Base-by-base conservation (phyloP, 805 yeast species). In the Debaryomyces hansenii region DNA sequence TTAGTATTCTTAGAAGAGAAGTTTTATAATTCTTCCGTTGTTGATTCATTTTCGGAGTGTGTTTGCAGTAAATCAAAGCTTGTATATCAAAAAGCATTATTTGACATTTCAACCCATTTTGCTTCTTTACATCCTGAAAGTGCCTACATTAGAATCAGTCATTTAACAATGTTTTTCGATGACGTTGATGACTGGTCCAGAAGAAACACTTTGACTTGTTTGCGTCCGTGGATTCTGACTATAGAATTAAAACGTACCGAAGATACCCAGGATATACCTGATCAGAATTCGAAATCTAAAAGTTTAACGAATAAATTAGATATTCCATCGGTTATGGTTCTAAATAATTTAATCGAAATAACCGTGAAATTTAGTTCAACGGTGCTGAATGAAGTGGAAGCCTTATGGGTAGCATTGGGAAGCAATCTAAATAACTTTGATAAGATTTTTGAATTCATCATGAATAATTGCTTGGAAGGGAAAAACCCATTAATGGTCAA, bases 321-420 rank as follows among this genome's bases (percentile, higher is more conserved):
- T 14, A 44, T 62, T 1, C 44, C 66, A 0, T 67, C 74, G 1
- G 62, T 76, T 41, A 89, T 91, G 95, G 89, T 90, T 1, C 58
- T 92, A 53, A 80, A 79, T 50, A 90, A 91, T 52, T 67, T 92
- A 45, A 82, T 91, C 62, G 97, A 89, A 54, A 85, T 94, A 34
- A 90, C 97, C 0, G 82, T 90, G 32, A 82, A 82, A 48, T 87
- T 85, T 55, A 82, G 91, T 42, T 84, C 85, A 40, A 72, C 75
- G 11, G 82, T 89, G 54, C 88, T 89, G 37, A 86, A 85, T 56
- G 98, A 90, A 56, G 89, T 94, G 9, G 97, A 91, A 62, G 96
- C 96, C 0, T 66, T 94, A 18, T 94, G 99, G 99, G 90, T 88
- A 4, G 92, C 97, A 0, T 70, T 94, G n/a, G 96, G 95, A 1